Evolutionary conservation across 192 early-diverging fungal genomes (phyloP), one percentile per base, ranked within the genome.

Genomic region (Phlyctochytrium arcticum): DNA sequence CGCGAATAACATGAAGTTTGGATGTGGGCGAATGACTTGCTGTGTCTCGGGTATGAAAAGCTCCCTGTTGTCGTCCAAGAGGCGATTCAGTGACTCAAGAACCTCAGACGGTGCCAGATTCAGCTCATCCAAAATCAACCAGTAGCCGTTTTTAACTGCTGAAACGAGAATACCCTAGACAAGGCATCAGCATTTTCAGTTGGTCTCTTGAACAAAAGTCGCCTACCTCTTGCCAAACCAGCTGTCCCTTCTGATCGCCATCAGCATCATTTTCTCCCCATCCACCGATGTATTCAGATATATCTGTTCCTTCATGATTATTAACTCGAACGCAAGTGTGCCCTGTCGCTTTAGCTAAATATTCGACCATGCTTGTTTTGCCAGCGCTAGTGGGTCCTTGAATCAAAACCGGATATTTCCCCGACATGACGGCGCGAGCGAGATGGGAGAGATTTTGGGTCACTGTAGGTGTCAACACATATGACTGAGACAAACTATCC

Each of bases 71-170:
- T 99, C 97, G 71, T 99, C 97, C 29, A 99, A 72, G 48, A 99
- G 76, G 19, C 97, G 86, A 76, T 99, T 99, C 26, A 99, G 86
- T 3, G 97, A 93, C 73, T 99, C 97, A 2, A 99, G 81, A 3
- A 99, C 97, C 70, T 99, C 97, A n/a, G 87, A 87, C 5, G 97
- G 97, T 2, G 97, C 97, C 70, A 99, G 79, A 70, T 99, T 99
- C 32, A 99, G 87, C 77, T 99, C 97, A 72, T 99, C 97, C 26
- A 99, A 79, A 3, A 99, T 95, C 69, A 99, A 87, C 97, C 97
- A 99, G 67, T 95, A 88, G 10, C 97, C 97, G 54, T 94, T 87
- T 15, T 90, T 82, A 56, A 99, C 76, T 2, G 97, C 95, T 71
- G 94, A 84, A 6, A 99, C 93, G 30, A 99, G 76, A 6, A 94